Evolutionary conservation across 2,329 filamentous ascomycete species (phyloP), one percentile per base, ranked within the genome.

Genomic region (Pseudogymnoascus sp.): DNA sequence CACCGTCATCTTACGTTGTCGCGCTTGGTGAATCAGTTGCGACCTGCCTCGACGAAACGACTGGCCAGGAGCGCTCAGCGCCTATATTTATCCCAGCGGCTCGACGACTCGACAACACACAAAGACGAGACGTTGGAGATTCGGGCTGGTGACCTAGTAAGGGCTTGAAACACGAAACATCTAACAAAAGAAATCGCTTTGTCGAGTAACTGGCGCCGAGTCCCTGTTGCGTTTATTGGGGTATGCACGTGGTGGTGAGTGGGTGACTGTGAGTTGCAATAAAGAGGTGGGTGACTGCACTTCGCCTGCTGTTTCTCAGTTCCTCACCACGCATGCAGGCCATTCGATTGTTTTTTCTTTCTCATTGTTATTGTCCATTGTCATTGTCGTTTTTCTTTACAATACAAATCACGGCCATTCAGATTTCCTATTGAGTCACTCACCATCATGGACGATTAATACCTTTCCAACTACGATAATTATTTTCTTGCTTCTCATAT

Each of bases 361-460:
- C 19, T 62, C 61, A 62, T 43, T 62, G 25, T 43, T 62, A 48
- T 28, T 51, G 34, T 63, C 23, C 62, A 14, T 63, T 48, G 48
- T 23, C 21, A 23, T 60, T 31, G 25, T 63, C 51, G 25, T 36
- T 5, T 16, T 61, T 51, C 14, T 6, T 45, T 45, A 45, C 41
- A 45, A 45, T 45, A 45, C 41, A 37, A 31, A 60, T 60, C 34
- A 31, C 34, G 54, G 54, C 54, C 28, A 60, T 60, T 60, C 54
- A 60, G 4, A 34, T 34, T 31, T 37, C 28, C 13, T 60, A 37
- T 60, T 37, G 28, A 60, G 11, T 37, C 25, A 28, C 2, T n/a
- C 23, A 37, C 28, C 34, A 60, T 60, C 54, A 37, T 31, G 54
- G 23, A 60, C 28, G 28, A 19, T 31, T 60, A 34, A 31, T 60